Percentiles rank a stretch among this genome's conserved stretches.
phyloP scores from a whole-genome alignment of 2,329 filamentous ascomycete genomes.

The Eutypa lata region DNA sequence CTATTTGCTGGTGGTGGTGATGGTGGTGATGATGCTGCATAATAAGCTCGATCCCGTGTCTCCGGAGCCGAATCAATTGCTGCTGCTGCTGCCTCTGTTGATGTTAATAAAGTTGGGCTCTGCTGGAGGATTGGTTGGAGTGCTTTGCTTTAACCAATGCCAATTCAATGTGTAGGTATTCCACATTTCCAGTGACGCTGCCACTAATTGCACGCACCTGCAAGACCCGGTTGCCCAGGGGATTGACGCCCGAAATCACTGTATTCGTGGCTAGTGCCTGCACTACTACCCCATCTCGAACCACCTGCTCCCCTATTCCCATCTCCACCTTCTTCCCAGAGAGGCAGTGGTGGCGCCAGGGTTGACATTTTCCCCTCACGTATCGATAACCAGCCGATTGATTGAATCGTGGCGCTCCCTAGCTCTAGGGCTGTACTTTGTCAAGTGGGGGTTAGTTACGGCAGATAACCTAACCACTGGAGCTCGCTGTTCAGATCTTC shows the following conservation, averaged over 20 bases:
- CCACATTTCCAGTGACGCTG: slow-evolving; percentile 9
- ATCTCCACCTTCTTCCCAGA: not conserved
- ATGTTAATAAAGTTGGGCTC: slow-evolving; percentile 6
- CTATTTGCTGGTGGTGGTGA: not conserved
- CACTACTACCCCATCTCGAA: not conserved
- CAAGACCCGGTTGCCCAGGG: slow-evolving; percentile 20
- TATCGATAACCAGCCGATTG: too few relatives aligned
- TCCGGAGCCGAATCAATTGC: too few relatives aligned
- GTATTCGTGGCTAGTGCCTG: not conserved
- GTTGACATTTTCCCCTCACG: not conserved
- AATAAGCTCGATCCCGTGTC: too few relatives aligned
- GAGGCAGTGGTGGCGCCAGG: not conserved
- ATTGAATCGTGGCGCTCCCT: too few relatives aligned
- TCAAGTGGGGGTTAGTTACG: too few relatives aligned
- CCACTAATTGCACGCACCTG: slow-evolving; percentile 7
- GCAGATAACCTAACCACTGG: too few relatives aligned
- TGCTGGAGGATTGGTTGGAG: too few relatives aligned
- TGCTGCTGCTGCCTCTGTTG: too few relatives aligned
- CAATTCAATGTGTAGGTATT: too few relatives aligned
- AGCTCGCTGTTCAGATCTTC: not conserved
- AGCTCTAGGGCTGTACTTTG: too few relatives aligned
- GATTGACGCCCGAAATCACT: slow-evolving; percentile 12
- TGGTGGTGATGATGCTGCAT: slow-evolving; percentile 13
- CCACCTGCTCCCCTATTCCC: slow-evolving; percentile 23
- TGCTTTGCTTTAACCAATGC: too few relatives aligned